Base-by-base conservation (phyloP, 345 rosid genomes). In the Passiflora organensis region DNA sequence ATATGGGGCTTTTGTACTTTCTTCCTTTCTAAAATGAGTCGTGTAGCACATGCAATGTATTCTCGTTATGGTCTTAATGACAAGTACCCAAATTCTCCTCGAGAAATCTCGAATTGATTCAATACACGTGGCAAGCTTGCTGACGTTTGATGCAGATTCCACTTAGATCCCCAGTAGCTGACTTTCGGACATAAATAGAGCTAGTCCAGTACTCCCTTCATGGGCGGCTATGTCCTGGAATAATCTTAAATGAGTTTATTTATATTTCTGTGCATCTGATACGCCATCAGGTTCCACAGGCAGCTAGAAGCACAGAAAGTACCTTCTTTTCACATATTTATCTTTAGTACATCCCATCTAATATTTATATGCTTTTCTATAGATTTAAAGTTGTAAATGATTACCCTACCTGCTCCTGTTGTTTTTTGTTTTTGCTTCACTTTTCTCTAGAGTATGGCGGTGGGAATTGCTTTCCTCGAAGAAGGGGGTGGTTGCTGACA, bases 221-320 rank as follows among this genome's bases (percentile, higher is more conserved):
- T 2, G 34, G 34, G 62, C 54, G 34, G 25, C 44, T 32, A 60
- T 60, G 44, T 28, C 55, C 44, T 28, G 14, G 58, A 60, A n/a
- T n/a, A 71, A 60, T 65, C 63, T 41, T 38, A 63, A 67, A 52
- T 48, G 2, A 28, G 34, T 8, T 6, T 21, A n/a, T 36, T 17
- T 5, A 37, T 36, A n/a, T 5, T 50, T 19, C 10, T 46, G n/a
- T 64, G 80, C 56, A 67, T 71, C 70, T 38, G 74, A 75, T 75
- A 48, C 70, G 19, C 19, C 51, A 10, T 23, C 5, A 20, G 2
- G n/a, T 21, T 49, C 15, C 37, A 55, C 13, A 19, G 32, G 37
- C 6, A 4, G 15, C 19, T 2, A 2, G 24, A 10, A 15, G n/a
- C 17, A 50, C 8, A 50, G 49, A 36, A 8, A 34, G 34, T 2